These are phyloP conservation scores for Paecilomyces dactylethromorphus DNA, from an alignment of 2,329 filamentous ascomycete genomes.

Conservation along the genomic window DNA sequence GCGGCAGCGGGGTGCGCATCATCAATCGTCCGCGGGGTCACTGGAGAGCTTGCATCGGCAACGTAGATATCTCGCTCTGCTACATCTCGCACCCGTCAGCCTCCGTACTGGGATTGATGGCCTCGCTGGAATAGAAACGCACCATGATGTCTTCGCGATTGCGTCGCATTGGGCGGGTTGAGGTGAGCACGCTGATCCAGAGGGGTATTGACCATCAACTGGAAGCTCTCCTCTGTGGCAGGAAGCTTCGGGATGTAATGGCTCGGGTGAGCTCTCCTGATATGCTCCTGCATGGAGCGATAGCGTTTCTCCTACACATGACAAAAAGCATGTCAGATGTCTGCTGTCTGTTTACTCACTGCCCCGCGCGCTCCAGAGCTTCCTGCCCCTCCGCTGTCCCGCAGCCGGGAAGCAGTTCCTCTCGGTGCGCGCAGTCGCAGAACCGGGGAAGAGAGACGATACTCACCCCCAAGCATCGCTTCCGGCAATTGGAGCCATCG, in stretches of 20 bases:
- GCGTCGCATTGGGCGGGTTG: conserved; percentile 34
- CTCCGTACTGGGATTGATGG: neutral
- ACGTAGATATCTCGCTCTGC: conserved; percentile 62
- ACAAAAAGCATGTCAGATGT: conserved; percentile 21
- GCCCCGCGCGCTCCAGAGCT: neutral
- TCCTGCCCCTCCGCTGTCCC: neutral
- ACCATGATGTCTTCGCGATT: conserved; percentile 30
- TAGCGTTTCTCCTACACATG: conserved; percentile 76
- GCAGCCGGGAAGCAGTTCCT: conserved; percentile 5
- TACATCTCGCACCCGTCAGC: conserved; percentile 42
- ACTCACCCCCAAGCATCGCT: conserved; percentile 97
- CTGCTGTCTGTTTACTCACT: neutral
- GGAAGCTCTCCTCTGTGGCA: conserved; percentile 95
- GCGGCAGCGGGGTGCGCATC: conserved; percentile 63
- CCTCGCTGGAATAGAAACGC: conserved; percentile 15
- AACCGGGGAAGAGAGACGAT: conserved; percentile 10
- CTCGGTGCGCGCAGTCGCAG: neutral
- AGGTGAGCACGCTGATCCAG: conserved; percentile 63
- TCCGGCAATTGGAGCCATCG: conserved; percentile 93
- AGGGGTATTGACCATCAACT: conserved; percentile 89
- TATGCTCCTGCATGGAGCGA: conserved; percentile 99
- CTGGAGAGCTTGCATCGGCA: conserved; percentile 61
- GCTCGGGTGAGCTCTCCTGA: conserved; percentile 91
- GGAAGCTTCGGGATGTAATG: conserved; percentile 97
- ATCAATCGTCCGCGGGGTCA: conserved; percentile 62